Base-by-base conservation (phyloP, 2,329 filamentous ascomycete species). In the Drechslerella dactyloides region DNA sequence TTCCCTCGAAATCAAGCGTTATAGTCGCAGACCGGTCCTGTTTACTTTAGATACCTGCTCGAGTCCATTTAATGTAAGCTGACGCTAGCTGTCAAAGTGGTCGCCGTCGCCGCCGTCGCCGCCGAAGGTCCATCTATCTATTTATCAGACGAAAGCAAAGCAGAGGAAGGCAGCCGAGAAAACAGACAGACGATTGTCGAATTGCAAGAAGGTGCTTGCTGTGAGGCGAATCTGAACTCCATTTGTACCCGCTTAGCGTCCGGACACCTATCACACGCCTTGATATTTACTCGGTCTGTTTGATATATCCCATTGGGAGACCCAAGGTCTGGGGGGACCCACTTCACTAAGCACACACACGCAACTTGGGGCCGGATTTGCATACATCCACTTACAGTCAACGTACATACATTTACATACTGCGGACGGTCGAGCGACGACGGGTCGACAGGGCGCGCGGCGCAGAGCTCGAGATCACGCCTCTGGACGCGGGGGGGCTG, bases 21-120 rank as follows among this genome's bases (percentile, higher is more conserved):
- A 55, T 60, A 42, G 37, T 61, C 60, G 55, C 54, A 68, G 55
- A 68, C 37, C 27, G 57, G 40, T 68, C 64, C 42, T 53, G 56
- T 54, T 57, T 62, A 35, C 8, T 10, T 35, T 54, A 30, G 51
- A 37, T 54, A 53, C 62, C 8, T 33, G 27, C 4, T 33, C 27
- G 27, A 33, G 27, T 33, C 3, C 8, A 33, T 62, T 69, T 57
- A 62, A 69, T 69, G 65, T 69, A 69, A 69, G 65, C 65, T 69
- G 65, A 69, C 65, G 65, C 62, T 62, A 69, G 65, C 65, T 69
- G 65, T 62, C 65, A 58, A 33, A 3, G 27, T 62, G 52, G 65
- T 62, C 53, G 65, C 48, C 56, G 64, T 62, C 56, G 64, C 53
- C 53, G 52, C 37, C 37, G n/a, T 15, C 37, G 37, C 4, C 4